Evolutionary conservation across 2,329 filamentous ascomycete species (phyloP).

Genomic region (Fusarium chaquense): DNA sequence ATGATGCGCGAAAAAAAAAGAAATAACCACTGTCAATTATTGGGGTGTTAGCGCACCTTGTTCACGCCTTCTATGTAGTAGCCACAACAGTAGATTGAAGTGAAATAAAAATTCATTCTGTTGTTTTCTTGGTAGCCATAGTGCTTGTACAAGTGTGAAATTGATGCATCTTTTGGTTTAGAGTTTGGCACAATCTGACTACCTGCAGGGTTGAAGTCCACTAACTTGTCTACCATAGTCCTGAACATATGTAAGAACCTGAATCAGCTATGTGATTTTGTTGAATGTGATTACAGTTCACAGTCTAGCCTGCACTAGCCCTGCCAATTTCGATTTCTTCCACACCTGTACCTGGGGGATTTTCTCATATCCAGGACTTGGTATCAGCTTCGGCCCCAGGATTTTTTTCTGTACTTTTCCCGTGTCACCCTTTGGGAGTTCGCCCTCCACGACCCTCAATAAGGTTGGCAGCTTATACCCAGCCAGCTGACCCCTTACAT

Average conservation of each 20-base stretch:
- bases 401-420: slow-evolving; percentile 1
- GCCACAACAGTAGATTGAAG: too few species aligned
- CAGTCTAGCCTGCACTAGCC: background rate
- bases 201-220: too few species aligned
- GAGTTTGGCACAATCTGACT: too few species aligned
- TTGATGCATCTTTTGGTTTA: too few species aligned
- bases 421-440: background rate
- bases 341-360: background rate
- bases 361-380: background rate
- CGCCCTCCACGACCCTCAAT: background rate
- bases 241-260: too few species aligned
- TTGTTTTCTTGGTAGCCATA: too few species aligned
- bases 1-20: fast-evolving
- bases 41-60: too few species aligned
- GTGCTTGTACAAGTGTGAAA: too few species aligned
- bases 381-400: background rate
- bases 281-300: background rate
- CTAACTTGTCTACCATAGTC: too few species aligned
- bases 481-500: background rate
- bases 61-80: too few species aligned
- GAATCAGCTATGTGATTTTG: fast-evolving
- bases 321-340: background rate
- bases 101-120: too few species aligned
- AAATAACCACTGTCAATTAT: background rate
- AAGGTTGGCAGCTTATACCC: background rate